phyloP scores from a whole-genome alignment of 2,329 filamentous ascomycete genomes.

The Colletotrichum navitas region DNA sequence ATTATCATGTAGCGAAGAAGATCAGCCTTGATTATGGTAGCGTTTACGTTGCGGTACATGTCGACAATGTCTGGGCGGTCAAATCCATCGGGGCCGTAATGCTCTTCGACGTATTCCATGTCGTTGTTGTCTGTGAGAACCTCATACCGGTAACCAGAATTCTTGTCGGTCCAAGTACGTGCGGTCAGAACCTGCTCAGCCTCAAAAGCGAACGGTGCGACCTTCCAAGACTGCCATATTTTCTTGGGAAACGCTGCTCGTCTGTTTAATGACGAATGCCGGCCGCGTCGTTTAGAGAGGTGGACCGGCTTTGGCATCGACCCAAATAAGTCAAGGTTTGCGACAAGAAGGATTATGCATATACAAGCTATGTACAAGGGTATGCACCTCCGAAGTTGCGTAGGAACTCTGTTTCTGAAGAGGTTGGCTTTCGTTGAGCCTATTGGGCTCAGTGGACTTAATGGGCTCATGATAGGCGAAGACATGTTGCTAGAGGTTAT shows the following conservation, averaged over 20 bases:
- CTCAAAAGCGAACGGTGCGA: conserved; percentile 75
- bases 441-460: conserved; percentile 29
- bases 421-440: conserved; percentile 27
- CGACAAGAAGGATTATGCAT: conserved; percentile 59
- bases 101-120: conserved; percentile 74
- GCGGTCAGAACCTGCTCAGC: conserved; percentile 71
- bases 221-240: conserved; percentile 85
- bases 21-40: conserved; percentile 75
- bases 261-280: conserved; percentile 42
- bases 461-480: conserved; percentile 33
- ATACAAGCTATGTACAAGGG: conserved; percentile 60
- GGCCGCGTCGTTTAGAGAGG: conserved; percentile 39
- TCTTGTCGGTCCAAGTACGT: conserved; percentile 74
- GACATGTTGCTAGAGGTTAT: conserved; percentile 23
- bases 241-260: conserved; percentile 69
- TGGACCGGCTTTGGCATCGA: conserved; percentile 46
- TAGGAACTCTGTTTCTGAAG: conserved; percentile 57
- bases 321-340: conserved; percentile 58
- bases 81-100: conserved; percentile 74
- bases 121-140: conserved; percentile 78
- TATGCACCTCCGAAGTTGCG: conserved; percentile 61
- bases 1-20: conserved; percentile 79
- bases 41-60: conserved; percentile 69
- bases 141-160: conserved; percentile 76
- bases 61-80: conserved; percentile 76